Percentiles rank a stretch among this genome's conserved stretches.
These are phyloP conservation scores for Aspergillus sp. DNA, from an alignment of 2,329 filamentous ascomycete genomes.

Conservation along the genomic window DNA sequence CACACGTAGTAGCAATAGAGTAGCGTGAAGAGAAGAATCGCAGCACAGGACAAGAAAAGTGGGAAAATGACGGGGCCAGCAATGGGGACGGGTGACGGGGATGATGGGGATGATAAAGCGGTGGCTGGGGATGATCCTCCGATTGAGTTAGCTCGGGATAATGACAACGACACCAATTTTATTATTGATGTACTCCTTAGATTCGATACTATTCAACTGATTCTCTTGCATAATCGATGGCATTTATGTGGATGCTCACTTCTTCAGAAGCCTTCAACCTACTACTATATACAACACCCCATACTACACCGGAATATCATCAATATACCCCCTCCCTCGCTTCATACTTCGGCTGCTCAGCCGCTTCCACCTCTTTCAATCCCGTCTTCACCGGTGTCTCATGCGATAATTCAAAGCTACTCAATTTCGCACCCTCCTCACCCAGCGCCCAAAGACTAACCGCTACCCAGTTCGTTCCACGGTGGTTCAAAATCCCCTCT, in stretches of 20 bases:
- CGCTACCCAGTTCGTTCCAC: slow-evolving; percentile 62
- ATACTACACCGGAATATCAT: neutral
- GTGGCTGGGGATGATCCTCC: slow-evolving; percentile 8
- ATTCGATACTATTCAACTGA: neutral
- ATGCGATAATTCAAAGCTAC: slow-evolving; percentile 46
- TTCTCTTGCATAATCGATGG: neutral
- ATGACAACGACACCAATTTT: neutral
- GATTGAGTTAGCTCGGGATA: neutral
- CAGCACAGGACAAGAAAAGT: neutral
- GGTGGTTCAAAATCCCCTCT: slow-evolving; percentile 65
- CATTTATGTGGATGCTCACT: too few species aligned
- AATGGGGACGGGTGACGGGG: neutral
- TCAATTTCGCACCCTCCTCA: slow-evolving; percentile 50
- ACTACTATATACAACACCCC: neutral
- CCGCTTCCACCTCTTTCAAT: slow-evolving; percentile 39
- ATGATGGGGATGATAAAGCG: neutral
- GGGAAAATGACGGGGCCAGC: neutral
- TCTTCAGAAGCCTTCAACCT: too few species aligned
- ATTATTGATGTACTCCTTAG: neutral
- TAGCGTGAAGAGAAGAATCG: neutral
- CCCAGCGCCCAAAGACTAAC: slow-evolving; percentile 64
- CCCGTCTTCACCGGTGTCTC: slow-evolving; percentile 48
- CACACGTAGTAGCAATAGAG: neutral
- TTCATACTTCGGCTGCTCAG: slow-evolving; percentile 42
- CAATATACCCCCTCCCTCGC: slow-evolving; percentile 45